phyloP scores from a whole-genome alignment of 805 yeast species.

The Candida coquimbonensis region DNA sequence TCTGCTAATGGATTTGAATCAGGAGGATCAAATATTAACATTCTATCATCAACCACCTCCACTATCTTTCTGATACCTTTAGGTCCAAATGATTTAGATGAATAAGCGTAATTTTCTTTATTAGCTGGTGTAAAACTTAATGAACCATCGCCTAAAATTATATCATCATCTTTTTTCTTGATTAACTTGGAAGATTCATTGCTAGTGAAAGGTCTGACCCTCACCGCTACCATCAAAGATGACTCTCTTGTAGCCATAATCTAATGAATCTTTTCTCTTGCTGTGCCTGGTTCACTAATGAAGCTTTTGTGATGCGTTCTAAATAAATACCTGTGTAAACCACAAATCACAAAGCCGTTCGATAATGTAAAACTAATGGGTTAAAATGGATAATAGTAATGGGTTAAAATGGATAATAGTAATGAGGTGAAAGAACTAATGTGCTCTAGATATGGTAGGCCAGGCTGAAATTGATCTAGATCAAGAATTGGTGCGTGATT shows the following conservation, averaged over 20 bases:
- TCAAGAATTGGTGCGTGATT: too few species aligned
- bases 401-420: too few species aligned
- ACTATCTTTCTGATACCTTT: constrained; percentile 61
- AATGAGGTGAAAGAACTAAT: too few species aligned
- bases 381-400: too few species aligned
- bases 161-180: constrained; percentile 28
- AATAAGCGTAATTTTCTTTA: constrained; percentile 14
- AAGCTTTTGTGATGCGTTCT: too few species aligned
- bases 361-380: too few species aligned
- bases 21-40: constrained; percentile 84
- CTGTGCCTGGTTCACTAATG: too few species aligned
- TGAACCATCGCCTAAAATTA: constrained; percentile 52
- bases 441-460: too few species aligned
- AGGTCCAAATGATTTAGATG: constrained; percentile 26
- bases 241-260: constrained; percentile 31
- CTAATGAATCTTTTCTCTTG: too few species aligned
- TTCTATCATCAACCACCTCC: constrained; percentile 74
- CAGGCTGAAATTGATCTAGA: too few species aligned
- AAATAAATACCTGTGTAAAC: too few species aligned
- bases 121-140: constrained; percentile 24
- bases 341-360: too few species aligned
- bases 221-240: constrained; percentile 67
- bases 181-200: constrained; percentile 46
- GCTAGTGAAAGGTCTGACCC: constrained; percentile 77
- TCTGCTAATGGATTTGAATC: constrained; percentile 50